Evolutionary conservation across 2,329 filamentous ascomycete species (phyloP).

Genomic region (Clonostachys chloroleuca): DNA sequence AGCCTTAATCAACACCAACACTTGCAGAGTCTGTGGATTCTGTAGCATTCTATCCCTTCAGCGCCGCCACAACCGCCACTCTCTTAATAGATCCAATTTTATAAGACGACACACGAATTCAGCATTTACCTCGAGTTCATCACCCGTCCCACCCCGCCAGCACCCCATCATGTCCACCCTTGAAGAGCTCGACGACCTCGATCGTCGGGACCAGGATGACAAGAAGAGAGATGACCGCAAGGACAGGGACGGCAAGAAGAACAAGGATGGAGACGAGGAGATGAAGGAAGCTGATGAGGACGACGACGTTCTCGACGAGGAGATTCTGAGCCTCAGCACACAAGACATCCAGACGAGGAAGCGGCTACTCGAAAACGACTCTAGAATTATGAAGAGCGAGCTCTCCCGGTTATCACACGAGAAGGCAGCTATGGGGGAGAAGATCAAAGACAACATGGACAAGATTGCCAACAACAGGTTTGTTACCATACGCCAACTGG

Average conservation of each 20-base stretch:
- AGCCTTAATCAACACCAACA: too few relatives aligned
- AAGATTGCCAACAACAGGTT: constrained; percentile 99
- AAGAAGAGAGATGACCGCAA: constrained; percentile 36
- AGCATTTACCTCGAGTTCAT: neutral
- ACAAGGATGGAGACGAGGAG: constrained; percentile 73
- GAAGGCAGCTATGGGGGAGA: constrained; percentile 93
- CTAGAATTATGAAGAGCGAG: constrained; percentile 98
- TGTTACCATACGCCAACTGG: constrained; percentile 12
- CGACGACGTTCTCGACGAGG: constrained; percentile 83
- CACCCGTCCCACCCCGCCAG: neutral
- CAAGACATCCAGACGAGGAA: constrained; percentile 89
- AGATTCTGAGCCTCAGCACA: constrained; percentile 90
- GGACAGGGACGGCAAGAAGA: constrained; percentile 30
- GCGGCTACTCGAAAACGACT: constrained; percentile 93
- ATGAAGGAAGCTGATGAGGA: constrained; percentile 56
- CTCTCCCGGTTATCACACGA: constrained; percentile 91
- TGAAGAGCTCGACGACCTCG: constrained; percentile 86
- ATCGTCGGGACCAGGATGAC: constrained; percentile 75
- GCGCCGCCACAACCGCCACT: too few relatives aligned
- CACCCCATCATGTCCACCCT: constrained; percentile 71
- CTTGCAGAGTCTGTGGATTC: too few relatives aligned
- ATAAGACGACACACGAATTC: neutral
- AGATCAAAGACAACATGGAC: constrained; percentile 98
- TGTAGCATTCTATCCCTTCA: too few relatives aligned
- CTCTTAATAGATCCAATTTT: neutral